Evolutionary conservation across 75 land plant genomes (phyloP).

Genomic region (Chamaecyparis obtusa): DNA sequence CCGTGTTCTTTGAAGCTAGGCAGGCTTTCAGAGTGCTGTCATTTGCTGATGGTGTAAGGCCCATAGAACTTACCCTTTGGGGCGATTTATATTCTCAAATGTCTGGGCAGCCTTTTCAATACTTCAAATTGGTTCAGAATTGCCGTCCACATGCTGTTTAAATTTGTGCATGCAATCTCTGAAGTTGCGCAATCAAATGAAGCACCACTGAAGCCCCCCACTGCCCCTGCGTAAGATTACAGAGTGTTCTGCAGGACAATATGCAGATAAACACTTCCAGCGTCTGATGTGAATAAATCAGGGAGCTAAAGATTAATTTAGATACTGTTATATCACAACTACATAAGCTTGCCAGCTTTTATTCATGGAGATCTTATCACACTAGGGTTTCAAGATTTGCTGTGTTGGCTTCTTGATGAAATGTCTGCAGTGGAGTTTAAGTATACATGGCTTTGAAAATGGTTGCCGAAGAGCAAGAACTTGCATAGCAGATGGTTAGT

Average conservation of each 20-base stretch:
- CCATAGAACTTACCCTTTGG: slow-evolving; percentile 21
- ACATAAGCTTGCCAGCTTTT: slow-evolving; percentile 33
- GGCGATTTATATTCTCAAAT: too few species aligned
- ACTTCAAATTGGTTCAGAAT: slow-evolving; percentile 2
- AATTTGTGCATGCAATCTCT: slow-evolving; percentile 33
- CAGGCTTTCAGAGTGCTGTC: too few species aligned
- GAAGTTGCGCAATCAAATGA: slow-evolving; percentile 28
- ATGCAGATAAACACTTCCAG: slow-evolving; percentile 22
- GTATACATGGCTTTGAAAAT: slow-evolving; percentile 35
- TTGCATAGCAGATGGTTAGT: slow-evolving; percentile 45
- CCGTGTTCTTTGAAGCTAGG: too few species aligned
- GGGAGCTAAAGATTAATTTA: slow-evolving; percentile 30
- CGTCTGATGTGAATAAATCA: slow-evolving; percentile 43
- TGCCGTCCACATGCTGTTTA: slow-evolving; percentile 29
- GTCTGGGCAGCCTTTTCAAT: too few species aligned
- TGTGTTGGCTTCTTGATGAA: slow-evolving; percentile 39
- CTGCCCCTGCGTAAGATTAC: too few species aligned
- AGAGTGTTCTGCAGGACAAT: slow-evolving; percentile 36
- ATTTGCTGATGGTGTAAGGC: neutral
- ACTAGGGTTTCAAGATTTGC: slow-evolving; percentile 32
- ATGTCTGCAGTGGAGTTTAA: slow-evolving; percentile 31
- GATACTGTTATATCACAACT: slow-evolving; percentile 30
- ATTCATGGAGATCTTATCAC: slow-evolving; percentile 34
- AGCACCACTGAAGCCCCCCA: too few species aligned
- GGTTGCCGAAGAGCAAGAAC: slow-evolving; percentile 38